Evolutionary conservation across 2,329 filamentous ascomycete species (phyloP), one percentile per base, ranked within the genome.

Genomic region (Nemania sp.): DNA sequence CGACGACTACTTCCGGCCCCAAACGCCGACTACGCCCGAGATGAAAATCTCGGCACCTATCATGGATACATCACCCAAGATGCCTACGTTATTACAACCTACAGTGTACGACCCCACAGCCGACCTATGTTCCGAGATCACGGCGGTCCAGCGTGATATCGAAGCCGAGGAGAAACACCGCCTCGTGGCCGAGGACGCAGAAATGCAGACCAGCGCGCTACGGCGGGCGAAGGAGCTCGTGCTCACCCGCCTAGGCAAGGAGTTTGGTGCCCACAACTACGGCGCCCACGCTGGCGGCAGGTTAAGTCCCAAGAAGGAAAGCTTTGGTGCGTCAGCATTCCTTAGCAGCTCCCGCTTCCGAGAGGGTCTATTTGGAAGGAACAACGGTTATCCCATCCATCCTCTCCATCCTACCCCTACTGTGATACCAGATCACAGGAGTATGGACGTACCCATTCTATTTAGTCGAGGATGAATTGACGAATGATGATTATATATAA

Each of bases 201-300:
- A 83, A 8, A 84, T 86, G 62, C 84, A 88, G 64, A 81, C 82
- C 4, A 85, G 82, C 71, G 86, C 87, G 10, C 79, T 91, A 57
- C 83, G 84, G 73, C 85, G 86, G 66, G 89, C 88, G 38, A 88
- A 87, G 75, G 87, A 88, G 70, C 86, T 87, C 0, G 88, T 91
- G 13, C 79, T 90, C 62, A 83, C 81, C 68, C 89, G 89, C 72
- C 82, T 90, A 58, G 85, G 82, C 73, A 83, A 83, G 63, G 86
- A 89, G 75, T 89, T 84, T 26, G 62, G 66, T 47, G 45, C 62
- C 61, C 58, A 73, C 68, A 79, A 75, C 66, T 79, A 77, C 62
- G 74, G 75, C 51, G 75, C 76, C 3, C 71, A 43, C 7, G 71
- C 38, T 26, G 74, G 72, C 69, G 73, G 77, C 45, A 75, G 76